These are phyloP conservation scores for Cyclaneusma minus DNA, from an alignment of 2,329 filamentous ascomycete genomes.

Conservation along the genomic window DNA sequence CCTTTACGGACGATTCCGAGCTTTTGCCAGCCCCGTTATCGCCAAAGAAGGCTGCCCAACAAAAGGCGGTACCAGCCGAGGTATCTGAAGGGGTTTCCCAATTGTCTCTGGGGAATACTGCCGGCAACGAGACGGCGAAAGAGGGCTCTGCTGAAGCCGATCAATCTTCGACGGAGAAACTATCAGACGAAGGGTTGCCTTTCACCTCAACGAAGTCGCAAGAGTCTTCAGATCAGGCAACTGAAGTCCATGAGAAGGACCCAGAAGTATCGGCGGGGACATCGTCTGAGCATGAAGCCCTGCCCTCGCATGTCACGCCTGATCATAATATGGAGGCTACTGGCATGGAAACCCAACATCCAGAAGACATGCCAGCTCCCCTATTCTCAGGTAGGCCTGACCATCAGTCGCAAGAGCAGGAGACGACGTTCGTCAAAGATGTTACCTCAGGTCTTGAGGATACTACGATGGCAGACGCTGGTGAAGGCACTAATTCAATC, in stretches of 20 bases:
- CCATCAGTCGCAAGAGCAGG: conserved; percentile 8
- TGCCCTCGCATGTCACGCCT: conserved; percentile 5
- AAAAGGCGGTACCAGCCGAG: conserved; percentile 6
- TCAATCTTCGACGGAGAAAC: no score
- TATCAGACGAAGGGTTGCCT: no score
- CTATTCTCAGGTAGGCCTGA: conserved; percentile 32
- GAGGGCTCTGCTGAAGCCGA: no score
- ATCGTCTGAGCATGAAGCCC: no score
- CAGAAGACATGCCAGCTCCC: conserved; percentile 54
- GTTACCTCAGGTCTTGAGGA: conserved; percentile 7
- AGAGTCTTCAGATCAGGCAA: conserved; percentile 14
- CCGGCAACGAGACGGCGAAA: no score
- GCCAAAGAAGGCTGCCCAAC: conserved; percentile 25
- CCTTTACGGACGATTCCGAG: conserved; percentile 38
- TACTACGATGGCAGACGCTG: conserved; percentile 18
- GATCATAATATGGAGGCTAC: conserved; percentile 5
- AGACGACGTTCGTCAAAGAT: conserved; percentile 8
- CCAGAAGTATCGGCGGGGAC: conserved; percentile 7
- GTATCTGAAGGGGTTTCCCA: conserved; percentile 3
- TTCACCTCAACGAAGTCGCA: no score
- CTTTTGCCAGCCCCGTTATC: conserved; percentile 42
- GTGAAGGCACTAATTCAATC: conserved; percentile 15
- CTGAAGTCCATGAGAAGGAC: conserved; percentile 4
- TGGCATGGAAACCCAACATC: conserved; percentile 25
- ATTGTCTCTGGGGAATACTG: no score